These are phyloP conservation scores for Starmera dryadoides DNA, from an alignment of 805 yeast genomes.

Conservation along the genomic window DNA sequence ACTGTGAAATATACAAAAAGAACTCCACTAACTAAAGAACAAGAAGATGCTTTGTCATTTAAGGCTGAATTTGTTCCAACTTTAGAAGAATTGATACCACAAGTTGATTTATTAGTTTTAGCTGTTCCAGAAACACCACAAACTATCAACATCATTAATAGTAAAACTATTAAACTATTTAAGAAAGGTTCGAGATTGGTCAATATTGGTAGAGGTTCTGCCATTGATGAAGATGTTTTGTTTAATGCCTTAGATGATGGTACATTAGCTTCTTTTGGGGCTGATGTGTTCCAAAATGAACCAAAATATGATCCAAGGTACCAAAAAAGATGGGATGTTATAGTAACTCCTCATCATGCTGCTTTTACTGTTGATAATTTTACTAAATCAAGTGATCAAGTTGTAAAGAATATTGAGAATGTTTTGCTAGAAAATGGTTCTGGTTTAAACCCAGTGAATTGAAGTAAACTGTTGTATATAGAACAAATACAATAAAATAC, in stretches of 20 bases:
- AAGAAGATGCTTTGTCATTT: conserved; percentile 34
- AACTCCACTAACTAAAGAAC: conserved; percentile 29
- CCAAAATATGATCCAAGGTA: conserved; percentile 46
- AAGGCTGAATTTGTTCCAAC: conserved; percentile 35
- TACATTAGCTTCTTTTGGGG: conserved; percentile 56
- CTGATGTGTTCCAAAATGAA: conserved; percentile 67
- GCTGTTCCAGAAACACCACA: conserved; percentile 60
- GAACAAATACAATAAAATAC: too few relatives aligned
- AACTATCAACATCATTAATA: conserved; percentile 49
- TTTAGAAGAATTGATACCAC: conserved; percentile 35
- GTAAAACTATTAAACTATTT: conserved; percentile 36
- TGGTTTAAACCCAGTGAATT: conserved; percentile 22
- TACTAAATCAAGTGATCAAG: conserved; percentile 40
- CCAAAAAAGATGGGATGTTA: conserved; percentile 52
- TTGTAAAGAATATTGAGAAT: conserved; percentile 47
- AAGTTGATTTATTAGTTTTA: conserved; percentile 51
- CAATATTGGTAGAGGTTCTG: conserved; percentile 70
- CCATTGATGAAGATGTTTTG: conserved; percentile 61
- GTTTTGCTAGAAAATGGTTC: conserved; percentile 32
- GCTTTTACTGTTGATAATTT: conserved; percentile 56
- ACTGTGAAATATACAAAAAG: conserved; percentile 56
- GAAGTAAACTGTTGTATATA: too few relatives aligned
- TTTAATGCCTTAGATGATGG: conserved; percentile 54
- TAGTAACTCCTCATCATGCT: conserved; percentile 67
- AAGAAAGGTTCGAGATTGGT: conserved; percentile 53